Conservation (phyloP, 192 early-diverging fungal genomes). For the Pilaira anomala region DNA sequence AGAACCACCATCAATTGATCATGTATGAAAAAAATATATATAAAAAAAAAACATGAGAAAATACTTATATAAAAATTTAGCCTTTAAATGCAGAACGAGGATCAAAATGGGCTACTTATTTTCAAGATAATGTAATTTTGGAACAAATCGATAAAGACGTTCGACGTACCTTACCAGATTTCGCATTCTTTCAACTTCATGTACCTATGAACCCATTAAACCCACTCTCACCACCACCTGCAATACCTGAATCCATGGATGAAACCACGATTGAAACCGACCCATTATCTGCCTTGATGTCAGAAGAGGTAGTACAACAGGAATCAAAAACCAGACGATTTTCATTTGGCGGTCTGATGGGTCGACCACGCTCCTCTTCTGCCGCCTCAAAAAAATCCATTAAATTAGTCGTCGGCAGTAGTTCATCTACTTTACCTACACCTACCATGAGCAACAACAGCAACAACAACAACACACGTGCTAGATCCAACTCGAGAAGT, state of each 20-base stretch:
- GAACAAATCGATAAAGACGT: slow-evolving; percentile 81
- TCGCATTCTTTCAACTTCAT: slow-evolving; percentile 70
- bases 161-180: slow-evolving; percentile 67
- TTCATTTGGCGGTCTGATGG: slow-evolving; percentile 28
- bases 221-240: slow-evolving; percentile 40
- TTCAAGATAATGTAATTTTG: slow-evolving; percentile 55
- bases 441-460: background rate
- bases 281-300: background rate
- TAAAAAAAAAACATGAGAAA: background rate
- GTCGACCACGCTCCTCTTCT: slow-evolving; percentile 28
- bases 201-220: slow-evolving; percentile 53
- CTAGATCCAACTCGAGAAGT: slow-evolving; percentile 32
- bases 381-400: slow-evolving; percentile 30
- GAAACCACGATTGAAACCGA: background rate
- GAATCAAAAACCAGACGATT: slow-evolving; percentile 10
- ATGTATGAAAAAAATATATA: slow-evolving; percentile 28
- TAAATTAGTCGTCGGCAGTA: slow-evolving; percentile 17
- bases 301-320: background rate
- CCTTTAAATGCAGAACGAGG: slow-evolving; percentile 30
- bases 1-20: slow-evolving; percentile 38
- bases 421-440: background rate
- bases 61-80: background rate
- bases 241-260: background rate
- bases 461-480: slow-evolving; percentile 6
- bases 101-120: slow-evolving; percentile 51